Evolutionary conservation across 371 early-diverging fungal species (phyloP), one percentile per base, ranked within the genome.

Genomic region (Haplosporangium sp.): DNA sequence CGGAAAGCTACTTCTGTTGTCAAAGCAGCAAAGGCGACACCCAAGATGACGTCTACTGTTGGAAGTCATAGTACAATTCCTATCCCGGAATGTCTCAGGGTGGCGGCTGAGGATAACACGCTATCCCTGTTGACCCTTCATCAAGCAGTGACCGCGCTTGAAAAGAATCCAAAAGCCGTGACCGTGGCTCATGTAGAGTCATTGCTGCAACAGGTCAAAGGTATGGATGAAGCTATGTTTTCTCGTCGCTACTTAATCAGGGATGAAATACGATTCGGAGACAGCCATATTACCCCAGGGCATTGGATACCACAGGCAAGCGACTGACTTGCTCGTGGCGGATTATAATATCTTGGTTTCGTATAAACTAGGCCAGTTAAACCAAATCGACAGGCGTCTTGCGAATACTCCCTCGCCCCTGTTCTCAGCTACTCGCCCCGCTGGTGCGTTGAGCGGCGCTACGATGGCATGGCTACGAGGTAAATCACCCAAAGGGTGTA

Each of bases 81-180:
- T 23, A 55, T 79, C 46, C 79, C 79, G 10, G 72, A 79, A 37
- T 79, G 79, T 50, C 79, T 79, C 9, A 59, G 58, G 50, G n/a
- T 53, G 6, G 79, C 79, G 2, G 79, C 79, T 20, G 55, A 68
- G 16, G 56, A 55, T 21, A 64, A 53, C 50, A 41, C 52, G 8
- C 61, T 79, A 43, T 72, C 79, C 0, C 42, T 79, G 51, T 64
- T 69, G 16, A 79, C 73, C 10, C 64, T 79, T 36, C 72, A 68
- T 51, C 68, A 79, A 43, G 72, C 79, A 6, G 79, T 79, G 12
- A 62, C 62, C 13, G 41, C 59, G 7, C 66, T 79, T 1, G 79
- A 79, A 50, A 72, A 64, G 55, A 59, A 58, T 16, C 60, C 73
- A 9, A 38, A 36, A 29, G 21, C 51, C 6, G 57, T 79, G 38